Evolutionary conservation across 306 rosid genomes (phyloP), one percentile per base, ranked within the genome.

Genomic region (Amphicarpaea edgeworthii): DNA sequence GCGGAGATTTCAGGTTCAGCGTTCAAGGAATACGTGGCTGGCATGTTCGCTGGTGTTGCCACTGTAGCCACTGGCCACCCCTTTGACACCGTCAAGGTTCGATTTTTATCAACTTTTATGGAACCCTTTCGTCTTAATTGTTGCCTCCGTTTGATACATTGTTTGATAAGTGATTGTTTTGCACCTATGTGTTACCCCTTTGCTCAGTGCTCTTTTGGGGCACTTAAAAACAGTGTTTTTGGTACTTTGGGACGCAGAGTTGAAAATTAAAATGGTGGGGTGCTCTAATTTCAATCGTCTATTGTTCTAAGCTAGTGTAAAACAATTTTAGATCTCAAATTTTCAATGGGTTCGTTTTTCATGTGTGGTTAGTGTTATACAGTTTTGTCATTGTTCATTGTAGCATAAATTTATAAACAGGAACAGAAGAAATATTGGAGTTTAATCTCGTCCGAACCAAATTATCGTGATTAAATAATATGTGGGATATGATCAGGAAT

Each of bases 31-130:
- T 94, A 88, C 60, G 75, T 70, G 16, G 78, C 85, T 0, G 81
- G 85, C 21, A 71, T 89, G 60, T 45, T 94, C 57, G 82, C 87
- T 7, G 87, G 87, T 41, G 83, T 82, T 77, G 42, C 87, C 28
- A 74, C 80, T 43, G 87, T 84, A 0, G 83, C 67, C 63, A 73
- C 16, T 34, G 87, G 85, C 40, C 87, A 81, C 76, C 87, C 87
- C 10, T 84, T 84, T 43, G 87, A 84, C 53, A 84, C 87, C 50
- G 87, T 84, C 0, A 84, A 84, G 87, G 87, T 84, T 77, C 51
- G 0, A 0, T 21, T 41, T 68, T 68, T 49, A 23, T 46, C 26
- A 37, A 15, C 42, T 75, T 55, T 55, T 42, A 40, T 1, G 10
- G 54, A 47, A 45, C 54, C 54, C 15, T 15, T 67, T 68, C 55